Evolutionary conservation across 805 yeast species (phyloP).

Genomic region (Lipomyces oligophaga): DNA sequence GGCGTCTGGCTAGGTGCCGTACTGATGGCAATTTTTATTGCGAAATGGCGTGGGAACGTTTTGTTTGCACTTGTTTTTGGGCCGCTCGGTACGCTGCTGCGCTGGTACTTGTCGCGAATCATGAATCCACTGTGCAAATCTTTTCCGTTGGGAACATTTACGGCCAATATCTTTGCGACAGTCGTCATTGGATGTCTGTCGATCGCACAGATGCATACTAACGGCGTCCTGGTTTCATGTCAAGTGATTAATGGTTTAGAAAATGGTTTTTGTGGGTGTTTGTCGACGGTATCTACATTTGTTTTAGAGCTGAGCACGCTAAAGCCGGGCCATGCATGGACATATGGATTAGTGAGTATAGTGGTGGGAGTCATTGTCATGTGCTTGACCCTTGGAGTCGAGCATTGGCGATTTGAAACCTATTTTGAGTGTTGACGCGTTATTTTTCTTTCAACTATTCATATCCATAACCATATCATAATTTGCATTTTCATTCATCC

Average conservation of each 20-base stretch:
- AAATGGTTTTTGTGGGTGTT: constrained; percentile 31
- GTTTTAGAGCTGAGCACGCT: constrained; percentile 25
- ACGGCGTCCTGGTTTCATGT: constrained; percentile 11
- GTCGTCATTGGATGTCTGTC: constrained; percentile 6
- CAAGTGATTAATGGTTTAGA: constrained; percentile 26
- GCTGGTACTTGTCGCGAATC: constrained; percentile 25
- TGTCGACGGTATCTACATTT: constrained; percentile 32
- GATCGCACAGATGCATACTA: constrained; percentile 4
- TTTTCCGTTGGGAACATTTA: constrained; percentile 31
- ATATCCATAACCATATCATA: not conserved
- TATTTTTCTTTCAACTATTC: not conserved
- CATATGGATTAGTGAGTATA: constrained; percentile 15
- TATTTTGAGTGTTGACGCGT: not conserved
- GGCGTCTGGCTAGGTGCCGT: constrained; percentile 29
- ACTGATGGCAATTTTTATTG: constrained; percentile 23
- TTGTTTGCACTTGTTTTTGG: constrained; percentile 28
- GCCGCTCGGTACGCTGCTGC: constrained; percentile 28
- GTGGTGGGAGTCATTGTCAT: constrained; percentile 13
- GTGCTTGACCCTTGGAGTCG: constrained; percentile 21
- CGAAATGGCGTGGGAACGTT: constrained; percentile 28
- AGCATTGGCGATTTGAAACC: constrained; percentile 10
- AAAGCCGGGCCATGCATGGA: constrained; percentile 15
- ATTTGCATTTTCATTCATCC: not conserved
- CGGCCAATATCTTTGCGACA: constrained; percentile 31
- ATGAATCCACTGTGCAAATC: constrained; percentile 18